phyloP scores from a whole-genome alignment of 1,284 basidiomycete genomes.

The Rhodotorula mucilaginosa region DNA sequence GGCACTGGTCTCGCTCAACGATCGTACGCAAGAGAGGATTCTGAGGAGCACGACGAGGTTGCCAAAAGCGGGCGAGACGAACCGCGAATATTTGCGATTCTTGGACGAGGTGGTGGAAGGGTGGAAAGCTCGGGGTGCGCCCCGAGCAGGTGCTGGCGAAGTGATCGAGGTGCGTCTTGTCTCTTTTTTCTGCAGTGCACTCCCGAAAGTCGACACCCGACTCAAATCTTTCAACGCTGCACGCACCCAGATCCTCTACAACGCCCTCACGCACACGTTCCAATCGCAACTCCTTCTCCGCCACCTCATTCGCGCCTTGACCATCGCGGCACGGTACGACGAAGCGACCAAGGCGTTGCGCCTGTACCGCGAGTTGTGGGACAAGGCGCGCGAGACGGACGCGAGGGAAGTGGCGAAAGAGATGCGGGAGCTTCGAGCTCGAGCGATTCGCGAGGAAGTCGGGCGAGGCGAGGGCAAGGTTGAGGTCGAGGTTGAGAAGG shows the following conservation, averaged over 20 bases:
- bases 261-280: slow-evolving; percentile 86
- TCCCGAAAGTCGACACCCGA: not conserved
- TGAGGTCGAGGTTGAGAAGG: slow-evolving; percentile 1
- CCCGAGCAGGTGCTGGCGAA: slow-evolving; percentile 55
- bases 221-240: slow-evolving; percentile 28
- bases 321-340: slow-evolving; percentile 52
- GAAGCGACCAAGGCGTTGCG: slow-evolving; percentile 73
- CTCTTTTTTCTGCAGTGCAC: not conserved
- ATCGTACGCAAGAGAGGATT: slow-evolving; percentile 32
- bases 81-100: slow-evolving; percentile 76
- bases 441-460: slow-evolving; percentile 10
- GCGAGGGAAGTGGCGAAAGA: slow-evolving; percentile 50
- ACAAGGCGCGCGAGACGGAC: slow-evolving; percentile 68
- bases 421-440: slow-evolving; percentile 40
- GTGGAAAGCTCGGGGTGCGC: slow-evolving; percentile 70
- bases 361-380: slow-evolving; percentile 78
- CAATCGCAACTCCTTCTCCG: slow-evolving; percentile 79
- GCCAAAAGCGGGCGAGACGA: slow-evolving; percentile 78
- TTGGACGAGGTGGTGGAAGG: slow-evolving; percentile 74
- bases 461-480: not conserved
- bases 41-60: slow-evolving; percentile 61
- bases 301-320: slow-evolving; percentile 70
- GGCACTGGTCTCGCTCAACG: not conserved
- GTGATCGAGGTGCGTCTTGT: slow-evolving; percentile 23
- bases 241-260: slow-evolving; percentile 70